Conservation (phyloP, 2,329 filamentous ascomycete genomes). For the Bipolaris oryzae region DNA sequence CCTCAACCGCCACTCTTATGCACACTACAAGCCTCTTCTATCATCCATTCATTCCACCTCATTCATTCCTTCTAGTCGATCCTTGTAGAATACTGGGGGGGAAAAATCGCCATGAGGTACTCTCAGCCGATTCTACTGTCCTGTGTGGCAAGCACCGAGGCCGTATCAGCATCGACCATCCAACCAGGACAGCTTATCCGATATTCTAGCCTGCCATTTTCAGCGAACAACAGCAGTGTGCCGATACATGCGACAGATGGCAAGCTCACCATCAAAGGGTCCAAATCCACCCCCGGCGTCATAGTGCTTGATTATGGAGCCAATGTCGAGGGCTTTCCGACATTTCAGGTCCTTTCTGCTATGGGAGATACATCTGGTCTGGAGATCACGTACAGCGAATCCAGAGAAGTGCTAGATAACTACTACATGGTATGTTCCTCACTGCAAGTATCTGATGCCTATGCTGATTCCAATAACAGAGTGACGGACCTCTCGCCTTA, state of each 20-base stretch:
- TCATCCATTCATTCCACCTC: background rate
- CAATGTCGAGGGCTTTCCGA: constrained; percentile 22
- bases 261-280: background rate
- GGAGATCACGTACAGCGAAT: background rate
- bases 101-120: background rate
- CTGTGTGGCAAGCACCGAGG: background rate
- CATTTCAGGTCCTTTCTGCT: constrained; percentile 19
- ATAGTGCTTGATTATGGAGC: constrained; percentile 19
- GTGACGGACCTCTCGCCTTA: constrained; percentile 44
- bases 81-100: background rate
- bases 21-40: background rate
- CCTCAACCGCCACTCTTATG: background rate
- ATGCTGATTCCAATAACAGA: constrained; percentile 15
- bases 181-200: background rate
- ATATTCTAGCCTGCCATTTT: background rate
- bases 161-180: background rate
- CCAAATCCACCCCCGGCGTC: background rate
- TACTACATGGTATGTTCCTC: background rate
- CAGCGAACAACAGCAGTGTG: background rate
- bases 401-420: background rate
- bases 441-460: background rate
- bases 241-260: background rate
- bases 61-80: background rate
- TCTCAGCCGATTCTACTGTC: background rate
- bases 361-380: constrained; percentile 15